Evolutionary conservation across 352 stramenopile species (phyloP), one percentile per base, ranked within the genome.

Genomic region (Pseudoperonospora humuli): DNA sequence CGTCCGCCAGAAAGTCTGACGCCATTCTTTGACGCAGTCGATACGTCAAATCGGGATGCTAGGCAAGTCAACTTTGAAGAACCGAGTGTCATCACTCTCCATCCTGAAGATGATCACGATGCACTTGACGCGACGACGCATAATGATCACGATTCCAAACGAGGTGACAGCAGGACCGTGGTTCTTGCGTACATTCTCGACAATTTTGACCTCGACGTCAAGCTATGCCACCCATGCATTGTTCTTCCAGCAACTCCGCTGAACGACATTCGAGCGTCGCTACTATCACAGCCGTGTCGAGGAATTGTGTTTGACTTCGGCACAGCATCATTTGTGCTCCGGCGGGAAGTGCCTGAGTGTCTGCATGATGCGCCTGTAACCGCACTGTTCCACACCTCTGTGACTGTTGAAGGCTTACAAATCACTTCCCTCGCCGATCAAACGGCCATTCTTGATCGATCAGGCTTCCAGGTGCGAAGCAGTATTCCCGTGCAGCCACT

Each of bases 21-120:
- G 9, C 72, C 72, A 19, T 86, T 84, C 47, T 86, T 86, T 38
- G 75, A 86, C 52, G 70, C 75, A 23, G 42, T 84, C 8, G 67
- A 83, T 50, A 46, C 48, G 7, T 63, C 48, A 18, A 74, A 57
- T 31, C 54, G 28, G 39, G 26, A 48, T 14, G 26, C 29, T 19
- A 58, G 41, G 11, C 51, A 64, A 37, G 39, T 57, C 15, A 59
- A 60, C 7, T 25, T 45, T 26, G 44, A 59, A 39, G 20, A 8
- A 18, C 23, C 37, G 38, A 58, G 35, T 6, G 17, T 26, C 6
- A 1, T 7, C 20, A 39, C 27, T 15, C 24, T 27, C 24, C 18
- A 20, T 14, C 29, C 3, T 8, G 20, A 26, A 15, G n/a, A 40
- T 45, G 7, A 7, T 45, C 31, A 6, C 10, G 27, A 39, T 19